Conservation (phyloP, 148 eudicot species). For the Diospyros lotus region DNA sequence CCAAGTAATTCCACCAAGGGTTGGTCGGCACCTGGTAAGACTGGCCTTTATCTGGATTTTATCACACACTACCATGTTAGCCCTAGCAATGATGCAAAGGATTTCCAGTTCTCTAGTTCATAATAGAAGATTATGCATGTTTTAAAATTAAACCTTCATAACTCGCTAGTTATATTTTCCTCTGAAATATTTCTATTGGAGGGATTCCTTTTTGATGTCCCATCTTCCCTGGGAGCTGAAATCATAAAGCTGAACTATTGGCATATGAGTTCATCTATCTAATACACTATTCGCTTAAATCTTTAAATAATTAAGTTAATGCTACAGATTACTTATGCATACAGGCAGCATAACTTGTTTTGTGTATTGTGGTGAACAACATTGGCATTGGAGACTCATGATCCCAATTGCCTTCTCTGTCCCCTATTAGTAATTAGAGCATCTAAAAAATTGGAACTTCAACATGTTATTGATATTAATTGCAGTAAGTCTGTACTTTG, state of each 20-base stretch:
- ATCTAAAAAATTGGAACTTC: background rate
- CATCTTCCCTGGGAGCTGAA: conserved; percentile 3
- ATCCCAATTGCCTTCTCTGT: too few relatives aligned
- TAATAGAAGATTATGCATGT: background rate
- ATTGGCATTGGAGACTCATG: conserved; percentile 1
- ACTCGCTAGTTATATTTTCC: background rate
- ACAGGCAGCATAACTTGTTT: background rate
- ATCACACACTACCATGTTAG: background rate
- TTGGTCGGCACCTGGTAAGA: conserved; percentile 83
- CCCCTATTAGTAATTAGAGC: too few relatives aligned
- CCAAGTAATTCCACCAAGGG: conserved; percentile 52
- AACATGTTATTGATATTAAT: background rate
- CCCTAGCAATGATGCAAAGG: background rate
- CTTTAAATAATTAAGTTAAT: background rate
- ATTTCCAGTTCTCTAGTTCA: background rate
- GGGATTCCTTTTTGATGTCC: background rate
- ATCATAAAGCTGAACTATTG: background rate
- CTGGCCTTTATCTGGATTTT: conserved; percentile 1
- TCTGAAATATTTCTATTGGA: background rate
- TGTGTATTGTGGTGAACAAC: background rate
- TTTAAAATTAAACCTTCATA: background rate
- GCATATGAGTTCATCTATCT: background rate
- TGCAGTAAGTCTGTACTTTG: background rate
- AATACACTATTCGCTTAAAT: too few relatives aligned
- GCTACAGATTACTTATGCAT: background rate